phyloP scores from a whole-genome alignment of 2,329 filamentous ascomycete genomes.

The Fusarium domesticum region DNA sequence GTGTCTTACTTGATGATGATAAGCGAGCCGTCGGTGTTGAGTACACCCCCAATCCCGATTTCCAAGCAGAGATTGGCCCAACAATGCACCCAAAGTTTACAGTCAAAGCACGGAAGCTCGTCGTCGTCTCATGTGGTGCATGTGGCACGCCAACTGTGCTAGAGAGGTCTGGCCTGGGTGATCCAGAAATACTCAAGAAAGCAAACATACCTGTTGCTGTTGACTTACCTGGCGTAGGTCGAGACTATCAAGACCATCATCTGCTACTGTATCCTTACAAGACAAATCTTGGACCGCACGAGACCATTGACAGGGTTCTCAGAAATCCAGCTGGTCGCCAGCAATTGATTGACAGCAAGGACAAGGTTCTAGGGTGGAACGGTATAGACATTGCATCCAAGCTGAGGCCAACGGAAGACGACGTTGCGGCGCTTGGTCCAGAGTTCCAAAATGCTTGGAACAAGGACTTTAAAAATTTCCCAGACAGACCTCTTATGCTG shows the following conservation, averaged over 20 bases:
- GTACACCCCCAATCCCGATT: slow-evolving; percentile 44
- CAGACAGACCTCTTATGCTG: slow-evolving; percentile 49
- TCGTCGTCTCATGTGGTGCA: slow-evolving; percentile 43
- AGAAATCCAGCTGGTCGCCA: slow-evolving; percentile 46
- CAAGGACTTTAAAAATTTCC: slow-evolving; percentile 45
- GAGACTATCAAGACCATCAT: slow-evolving; percentile 55
- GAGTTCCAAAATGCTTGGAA: slow-evolving; percentile 55
- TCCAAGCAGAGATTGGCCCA: slow-evolving; percentile 16
- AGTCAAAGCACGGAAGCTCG: slow-evolving; percentile 30
- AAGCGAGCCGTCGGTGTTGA: slow-evolving; percentile 58
- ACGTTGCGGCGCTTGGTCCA: slow-evolving; percentile 50
- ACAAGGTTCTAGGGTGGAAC: slow-evolving; percentile 56
- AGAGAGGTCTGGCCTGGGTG: slow-evolving; percentile 62
- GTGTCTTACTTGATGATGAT: slow-evolving; percentile 50
- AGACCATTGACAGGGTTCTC: slow-evolving; percentile 50
- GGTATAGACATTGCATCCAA: slow-evolving; percentile 54
- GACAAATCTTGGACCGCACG: slow-evolving; percentile 27
- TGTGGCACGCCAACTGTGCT: slow-evolving; percentile 54
- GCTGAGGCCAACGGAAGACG: slow-evolving; percentile 51
- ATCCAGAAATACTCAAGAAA: slow-evolving; percentile 44
- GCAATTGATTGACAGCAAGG: slow-evolving; percentile 44
- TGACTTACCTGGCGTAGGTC: slow-evolving; percentile 51
- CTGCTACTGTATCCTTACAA: slow-evolving; percentile 51
- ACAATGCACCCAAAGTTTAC: slow-evolving; percentile 12
- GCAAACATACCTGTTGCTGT: slow-evolving; percentile 46